A percentile compares a stretch with the other conserved stretches of the same genome.
Conservation (phyloP, 768 basidiomycete species). For the Russula griseocarnosa region DNA sequence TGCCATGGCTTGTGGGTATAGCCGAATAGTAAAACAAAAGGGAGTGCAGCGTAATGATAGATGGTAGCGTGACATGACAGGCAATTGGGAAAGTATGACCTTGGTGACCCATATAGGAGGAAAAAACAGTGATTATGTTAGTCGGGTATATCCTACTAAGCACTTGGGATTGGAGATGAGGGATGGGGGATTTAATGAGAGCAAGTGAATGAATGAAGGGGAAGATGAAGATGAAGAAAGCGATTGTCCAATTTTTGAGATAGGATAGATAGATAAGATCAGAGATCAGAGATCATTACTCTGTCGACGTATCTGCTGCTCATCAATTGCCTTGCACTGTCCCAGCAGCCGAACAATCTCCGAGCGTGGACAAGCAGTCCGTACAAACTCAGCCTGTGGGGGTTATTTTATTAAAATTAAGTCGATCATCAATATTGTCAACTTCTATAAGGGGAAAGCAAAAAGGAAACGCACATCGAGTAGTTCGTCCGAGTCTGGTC, state of each 20-base stretch:
- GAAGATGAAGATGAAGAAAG: not conserved
- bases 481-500: conserved; percentile 28
- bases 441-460: too few relatives aligned
- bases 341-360: conserved; percentile 27
- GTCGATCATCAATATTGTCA: not conserved
- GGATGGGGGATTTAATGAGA: not conserved
- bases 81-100: conserved; percentile 9
- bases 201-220: not conserved
- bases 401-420: not conserved
- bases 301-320: conserved; percentile 23
- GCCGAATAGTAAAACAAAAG: conserved; percentile 1
- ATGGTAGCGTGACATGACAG: conserved; percentile 21
- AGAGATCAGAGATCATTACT: conserved; percentile 16
- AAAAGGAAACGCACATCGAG: conserved; percentile 23
- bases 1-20: not conserved
- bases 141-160: conserved; percentile 6
- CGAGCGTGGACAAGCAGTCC: conserved; percentile 28
- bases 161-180: not conserved
- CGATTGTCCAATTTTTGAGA: not conserved
- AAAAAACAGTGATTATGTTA: not conserved
- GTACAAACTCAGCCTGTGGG: conserved; percentile 24
- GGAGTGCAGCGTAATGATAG: not conserved
- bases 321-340: conserved; percentile 28
- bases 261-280: not conserved
- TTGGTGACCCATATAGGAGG: not conserved